Evolutionary conservation across 352 stramenopile genomes (phyloP).

Genomic region (Paralagenidium karlingii): DNA sequence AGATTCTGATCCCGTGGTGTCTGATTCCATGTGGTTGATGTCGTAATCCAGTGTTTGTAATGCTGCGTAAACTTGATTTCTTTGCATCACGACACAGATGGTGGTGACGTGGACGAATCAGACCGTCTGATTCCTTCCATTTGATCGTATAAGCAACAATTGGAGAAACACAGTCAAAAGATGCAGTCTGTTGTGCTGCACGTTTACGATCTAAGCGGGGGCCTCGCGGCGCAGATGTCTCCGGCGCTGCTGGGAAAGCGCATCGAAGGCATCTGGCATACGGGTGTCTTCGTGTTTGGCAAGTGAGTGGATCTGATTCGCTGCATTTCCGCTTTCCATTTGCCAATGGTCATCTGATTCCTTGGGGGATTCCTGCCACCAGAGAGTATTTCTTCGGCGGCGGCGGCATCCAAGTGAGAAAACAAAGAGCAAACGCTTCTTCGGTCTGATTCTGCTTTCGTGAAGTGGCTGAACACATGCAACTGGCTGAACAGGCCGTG

Average conservation of each 20-base stretch:
- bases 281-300: constrained; percentile 63
- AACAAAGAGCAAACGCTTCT: neutral
- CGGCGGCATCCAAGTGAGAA: constrained; percentile 73
- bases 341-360: neutral
- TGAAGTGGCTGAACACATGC: neutral
- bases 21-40: too few relatives aligned
- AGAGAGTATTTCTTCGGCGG: constrained; percentile 93
- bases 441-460: neutral
- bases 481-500: constrained; percentile 11
- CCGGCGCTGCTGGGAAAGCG: constrained; percentile 84
- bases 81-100: too few relatives aligned
- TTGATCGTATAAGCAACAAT: too few relatives aligned
- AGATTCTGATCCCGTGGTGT: too few relatives aligned
- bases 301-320: constrained; percentile 10
- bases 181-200: constrained; percentile 85
- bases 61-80: too few relatives aligned
- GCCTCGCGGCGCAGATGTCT: constrained; percentile 84
- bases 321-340: too few relatives aligned
- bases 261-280: constrained; percentile 92
- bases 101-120: too few relatives aligned
- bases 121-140: too few relatives aligned
- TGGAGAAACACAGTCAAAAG: too few relatives aligned
- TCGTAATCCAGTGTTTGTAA: too few relatives aligned
- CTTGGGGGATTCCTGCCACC: neutral
- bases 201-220: constrained; percentile 93